These are phyloP conservation scores for Apiotrichum sp. DNA, from an alignment of 1,284 basidiomycete genomes.

Conservation along the genomic window DNA sequence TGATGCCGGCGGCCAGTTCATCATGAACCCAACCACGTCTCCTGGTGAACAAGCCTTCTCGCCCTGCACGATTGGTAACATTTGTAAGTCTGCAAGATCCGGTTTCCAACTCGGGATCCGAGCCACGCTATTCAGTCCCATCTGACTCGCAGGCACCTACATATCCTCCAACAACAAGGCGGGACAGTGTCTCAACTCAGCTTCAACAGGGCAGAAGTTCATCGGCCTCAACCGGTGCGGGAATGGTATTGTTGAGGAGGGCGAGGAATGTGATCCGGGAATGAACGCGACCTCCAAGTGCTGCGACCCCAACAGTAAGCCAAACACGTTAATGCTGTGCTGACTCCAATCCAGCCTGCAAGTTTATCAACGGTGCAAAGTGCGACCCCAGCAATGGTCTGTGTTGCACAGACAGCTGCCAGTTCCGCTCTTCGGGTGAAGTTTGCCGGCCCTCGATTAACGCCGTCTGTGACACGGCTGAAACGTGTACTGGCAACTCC, in stretches of 20 bases:
- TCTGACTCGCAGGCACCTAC: not conserved
- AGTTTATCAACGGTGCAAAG: slow-evolving; percentile 62
- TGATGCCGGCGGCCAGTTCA: slow-evolving; percentile 59
- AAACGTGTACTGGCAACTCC: slow-evolving; percentile 71
- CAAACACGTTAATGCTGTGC: slow-evolving; percentile 3
- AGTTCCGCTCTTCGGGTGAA: slow-evolving; percentile 56
- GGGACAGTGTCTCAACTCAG: not conserved
- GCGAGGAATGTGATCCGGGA: slow-evolving; percentile 87
- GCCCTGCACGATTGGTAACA: slow-evolving; percentile 74
- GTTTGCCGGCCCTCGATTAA: slow-evolving; percentile 70
- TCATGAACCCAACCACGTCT: slow-evolving; percentile 76
- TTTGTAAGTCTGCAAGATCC: slow-evolving; percentile 55
- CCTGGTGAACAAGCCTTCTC: slow-evolving; percentile 65
- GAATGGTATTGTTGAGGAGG: slow-evolving; percentile 50
- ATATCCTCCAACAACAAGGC: not conserved
- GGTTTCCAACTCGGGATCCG: not conserved
- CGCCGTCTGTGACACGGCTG: slow-evolving; percentile 64
- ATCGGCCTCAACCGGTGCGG: slow-evolving; percentile 46
- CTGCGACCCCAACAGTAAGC: slow-evolving; percentile 53
- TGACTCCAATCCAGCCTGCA: slow-evolving; percentile 46
- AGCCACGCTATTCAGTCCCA: no score
- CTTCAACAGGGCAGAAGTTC: slow-evolving; percentile 14
- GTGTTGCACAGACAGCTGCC: slow-evolving; percentile 70
- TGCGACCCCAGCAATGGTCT: slow-evolving; percentile 73
- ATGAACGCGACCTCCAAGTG: slow-evolving; percentile 58